Conservation (phyloP, 2,329 filamentous ascomycete genomes). For the Ascochyta clinopodiicola region DNA sequence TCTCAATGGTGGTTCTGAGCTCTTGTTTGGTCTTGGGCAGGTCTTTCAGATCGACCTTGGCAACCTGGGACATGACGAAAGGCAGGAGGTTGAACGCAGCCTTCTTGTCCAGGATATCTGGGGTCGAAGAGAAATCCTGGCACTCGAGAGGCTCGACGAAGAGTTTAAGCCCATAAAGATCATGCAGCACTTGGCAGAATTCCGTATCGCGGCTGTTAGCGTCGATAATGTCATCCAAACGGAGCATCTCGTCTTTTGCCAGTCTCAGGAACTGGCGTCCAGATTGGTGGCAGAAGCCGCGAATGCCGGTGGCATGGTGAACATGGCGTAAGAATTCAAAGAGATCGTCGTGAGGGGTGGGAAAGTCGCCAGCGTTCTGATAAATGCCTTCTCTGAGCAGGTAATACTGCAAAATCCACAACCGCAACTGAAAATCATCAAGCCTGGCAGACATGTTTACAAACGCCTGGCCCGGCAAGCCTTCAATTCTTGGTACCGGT, state of each 20-base stretch:
- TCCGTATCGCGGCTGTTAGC: slow-evolving; percentile 73
- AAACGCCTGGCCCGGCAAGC: slow-evolving; percentile 51
- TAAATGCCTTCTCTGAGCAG: slow-evolving; percentile 76
- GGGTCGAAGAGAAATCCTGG: slow-evolving; percentile 75
- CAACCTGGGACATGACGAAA: slow-evolving; percentile 80
- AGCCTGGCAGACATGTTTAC: slow-evolving; percentile 69
- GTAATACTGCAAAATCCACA: slow-evolving; percentile 87
- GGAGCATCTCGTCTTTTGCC: slow-evolving; percentile 83
- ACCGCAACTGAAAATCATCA: slow-evolving; percentile 84
- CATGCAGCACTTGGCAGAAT: slow-evolving; percentile 69
- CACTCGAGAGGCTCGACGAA: slow-evolving; percentile 46
- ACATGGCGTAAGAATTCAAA: slow-evolving; percentile 81
- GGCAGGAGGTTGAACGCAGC: slow-evolving; percentile 84
- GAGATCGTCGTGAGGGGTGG: slow-evolving; percentile 72
- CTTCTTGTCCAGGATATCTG: slow-evolving; percentile 75
- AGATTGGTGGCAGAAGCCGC: slow-evolving; percentile 82
- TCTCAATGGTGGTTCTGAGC: slow-evolving; percentile 87
- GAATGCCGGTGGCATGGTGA: slow-evolving; percentile 82
- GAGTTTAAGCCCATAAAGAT: slow-evolving; percentile 48
- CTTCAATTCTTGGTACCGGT: slow-evolving; percentile 65
- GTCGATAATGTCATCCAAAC: slow-evolving; percentile 76
- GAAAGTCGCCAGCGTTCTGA: slow-evolving; percentile 70
- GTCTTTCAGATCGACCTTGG: slow-evolving; percentile 87
- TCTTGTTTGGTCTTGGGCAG: slow-evolving; percentile 93
- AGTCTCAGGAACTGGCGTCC: slow-evolving; percentile 89